Evolutionary conservation across 2,329 filamentous ascomycete genomes (phyloP).

Genomic region (Phymatotrichopsis omnivora): DNA sequence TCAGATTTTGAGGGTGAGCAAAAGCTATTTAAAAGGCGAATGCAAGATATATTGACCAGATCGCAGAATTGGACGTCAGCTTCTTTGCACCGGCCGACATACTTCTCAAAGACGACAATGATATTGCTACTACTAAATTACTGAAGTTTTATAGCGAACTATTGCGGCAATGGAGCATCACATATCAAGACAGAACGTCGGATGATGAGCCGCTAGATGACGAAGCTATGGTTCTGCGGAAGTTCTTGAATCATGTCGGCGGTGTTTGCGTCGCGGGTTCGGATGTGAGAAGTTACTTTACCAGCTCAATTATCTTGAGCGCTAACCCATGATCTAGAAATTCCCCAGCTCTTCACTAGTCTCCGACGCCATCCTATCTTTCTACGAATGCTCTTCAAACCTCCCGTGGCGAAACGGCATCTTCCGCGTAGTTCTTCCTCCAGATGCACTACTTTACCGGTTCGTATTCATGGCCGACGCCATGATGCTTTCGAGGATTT

Average conservation of each 20-base stretch:
- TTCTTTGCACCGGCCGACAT: conserved; percentile 46
- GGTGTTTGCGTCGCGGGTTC: conserved; percentile 22
- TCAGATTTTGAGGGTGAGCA: conserved; percentile 46
- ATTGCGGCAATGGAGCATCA: conserved; percentile 44
- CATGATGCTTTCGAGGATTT: conserved; percentile 57
- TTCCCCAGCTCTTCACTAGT: conserved; percentile 19
- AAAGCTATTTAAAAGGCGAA: too few species aligned
- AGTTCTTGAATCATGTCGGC: conserved; percentile 28
- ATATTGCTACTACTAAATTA: conserved; percentile 48
- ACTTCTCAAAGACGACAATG: conserved; percentile 42
- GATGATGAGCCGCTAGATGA: conserved; percentile 18
- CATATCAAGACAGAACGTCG: conserved; percentile 17
- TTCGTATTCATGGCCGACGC: conserved; percentile 57
- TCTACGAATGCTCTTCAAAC: conserved; percentile 54
- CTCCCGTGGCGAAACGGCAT: conserved; percentile 34
- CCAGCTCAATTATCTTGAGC: not conserved
- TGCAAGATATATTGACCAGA: conserved; percentile 16
- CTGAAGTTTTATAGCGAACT: conserved; percentile 58
- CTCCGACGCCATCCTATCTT: conserved; percentile 34
- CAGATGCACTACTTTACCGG: conserved; percentile 57
- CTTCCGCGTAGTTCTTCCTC: conserved; percentile 58
- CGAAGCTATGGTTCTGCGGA: conserved; percentile 19
- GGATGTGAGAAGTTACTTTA: conserved; percentile 9
- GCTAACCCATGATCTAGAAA: conserved; percentile 10
- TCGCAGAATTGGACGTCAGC: conserved; percentile 43